Evolutionary conservation across 176 grass and related monocot genomes (phyloP).

Genomic region (Paspalum vaginatum): DNA sequence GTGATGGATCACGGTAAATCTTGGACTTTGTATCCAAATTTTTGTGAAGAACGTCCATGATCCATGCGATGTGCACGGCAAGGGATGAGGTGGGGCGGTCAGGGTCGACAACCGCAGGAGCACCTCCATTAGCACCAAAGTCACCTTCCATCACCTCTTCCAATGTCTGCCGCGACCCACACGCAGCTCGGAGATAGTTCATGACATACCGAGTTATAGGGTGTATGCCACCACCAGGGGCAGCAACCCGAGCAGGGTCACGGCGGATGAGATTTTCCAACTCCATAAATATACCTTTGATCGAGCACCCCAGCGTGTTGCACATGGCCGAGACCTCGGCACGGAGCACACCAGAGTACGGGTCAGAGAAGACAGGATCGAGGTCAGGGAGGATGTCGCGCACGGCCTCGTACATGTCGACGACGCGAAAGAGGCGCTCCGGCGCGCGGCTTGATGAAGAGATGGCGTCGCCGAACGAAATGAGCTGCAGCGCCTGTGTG

Average conservation of each 20-base stretch:
- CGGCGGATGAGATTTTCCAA: constrained; percentile 95
- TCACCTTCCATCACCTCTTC: constrained; percentile 96
- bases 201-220: constrained; percentile 95
- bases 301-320: constrained; percentile 68
- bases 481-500: constrained; percentile 66
- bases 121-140: constrained; percentile 41
- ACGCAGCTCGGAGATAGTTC: constrained; percentile 94
- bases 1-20: constrained; percentile 75
- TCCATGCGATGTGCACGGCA: constrained; percentile 89
- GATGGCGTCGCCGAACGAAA: constrained; percentile 79
- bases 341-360: constrained; percentile 71
- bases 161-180: constrained; percentile 72
- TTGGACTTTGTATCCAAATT: constrained; percentile 87
- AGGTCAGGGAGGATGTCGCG: constrained; percentile 82
- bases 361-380: constrained; percentile 76
- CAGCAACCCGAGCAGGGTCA: constrained; percentile 67
- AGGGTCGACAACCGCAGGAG: constrained; percentile 54
- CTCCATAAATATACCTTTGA: constrained; percentile 92
- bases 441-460: constrained; percentile 71
- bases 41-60: constrained; percentile 93
- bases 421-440: constrained; percentile 88
- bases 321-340: constrained; percentile 69
- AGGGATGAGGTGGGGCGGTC: constrained; percentile 84
- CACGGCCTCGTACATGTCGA: constrained; percentile 95
- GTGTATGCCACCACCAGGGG: constrained; percentile 69